A percentile compares a stretch with the other conserved stretches of the same genome.
Evolutionary conservation across 176 grass and related monocot species (phyloP).

Genomic region (Carex parvula): DNA sequence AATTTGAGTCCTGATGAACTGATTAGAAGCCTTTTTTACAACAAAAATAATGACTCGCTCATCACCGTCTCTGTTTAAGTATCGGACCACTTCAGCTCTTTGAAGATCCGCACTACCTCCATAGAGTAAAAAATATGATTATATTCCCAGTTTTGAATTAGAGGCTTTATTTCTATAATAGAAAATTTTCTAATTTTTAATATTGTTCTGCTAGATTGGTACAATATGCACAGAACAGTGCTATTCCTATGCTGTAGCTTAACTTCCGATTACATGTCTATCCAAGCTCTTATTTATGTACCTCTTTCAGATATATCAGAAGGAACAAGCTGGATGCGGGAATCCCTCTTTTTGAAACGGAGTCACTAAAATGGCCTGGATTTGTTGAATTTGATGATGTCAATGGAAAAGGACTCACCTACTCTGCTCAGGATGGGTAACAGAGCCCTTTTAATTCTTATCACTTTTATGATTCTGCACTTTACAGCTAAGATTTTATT

Average conservation of each 20-base stretch:
- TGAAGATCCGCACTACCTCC: slow-evolving; percentile 93
- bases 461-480: neutral
- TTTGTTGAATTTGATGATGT: slow-evolving; percentile 99
- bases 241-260: neutral
- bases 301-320: slow-evolving; percentile 69
- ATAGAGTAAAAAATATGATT: slow-evolving; percentile 65
- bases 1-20: slow-evolving; percentile 98
- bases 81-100: slow-evolving; percentile 89
- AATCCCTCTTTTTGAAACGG: slow-evolving; percentile 80
- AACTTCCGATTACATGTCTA: neutral
- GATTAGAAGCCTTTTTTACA: slow-evolving; percentile 97
- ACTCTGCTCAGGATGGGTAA: slow-evolving; percentile 91
- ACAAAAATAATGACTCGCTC: slow-evolving; percentile 98
- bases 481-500: neutral
- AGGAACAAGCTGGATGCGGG: slow-evolving; percentile 84
- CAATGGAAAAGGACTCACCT: slow-evolving; percentile 87
- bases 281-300: slow-evolving; percentile 15
- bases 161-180: neutral
- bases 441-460: neutral
- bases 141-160: neutral
- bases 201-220: neutral
- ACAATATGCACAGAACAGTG: neutral
- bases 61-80: slow-evolving; percentile 99
- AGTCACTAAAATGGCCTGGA: slow-evolving; percentile 94
- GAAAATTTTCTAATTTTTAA: neutral